phyloP scores from a whole-genome alignment of 768 basidiomycete species.

The Boletus bicolor region DNA sequence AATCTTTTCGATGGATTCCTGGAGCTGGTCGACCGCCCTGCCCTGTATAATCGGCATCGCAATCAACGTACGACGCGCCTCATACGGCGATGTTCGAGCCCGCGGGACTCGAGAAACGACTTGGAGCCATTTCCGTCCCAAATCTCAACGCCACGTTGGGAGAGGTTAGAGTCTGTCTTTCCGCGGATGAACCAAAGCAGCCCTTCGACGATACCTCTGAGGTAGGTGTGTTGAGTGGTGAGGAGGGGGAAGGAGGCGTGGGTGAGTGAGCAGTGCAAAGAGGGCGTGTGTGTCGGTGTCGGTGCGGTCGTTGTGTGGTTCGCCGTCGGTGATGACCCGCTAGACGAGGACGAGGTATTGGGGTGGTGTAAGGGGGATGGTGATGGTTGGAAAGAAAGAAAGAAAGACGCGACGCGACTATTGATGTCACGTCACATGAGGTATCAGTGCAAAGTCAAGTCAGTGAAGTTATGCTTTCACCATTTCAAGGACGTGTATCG shows the following conservation, averaged over 20 bases:
- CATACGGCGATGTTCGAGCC: conserved; percentile 77
- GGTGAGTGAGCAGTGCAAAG: conserved; percentile 91
- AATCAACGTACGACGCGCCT: conserved; percentile 83
- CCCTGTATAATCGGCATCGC: conserved; percentile 72
- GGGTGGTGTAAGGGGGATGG: conserved; percentile 19
- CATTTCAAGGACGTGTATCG: too few relatives aligned
- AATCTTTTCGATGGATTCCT: conserved; percentile 88
- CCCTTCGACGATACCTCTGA: conserved; percentile 89
- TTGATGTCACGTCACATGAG: too few relatives aligned
- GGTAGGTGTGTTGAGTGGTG: conserved; percentile 93
- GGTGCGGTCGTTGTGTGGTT: conserved; percentile 82
- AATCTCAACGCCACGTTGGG: conserved; percentile 84
- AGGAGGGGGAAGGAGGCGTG: conserved; percentile 78
- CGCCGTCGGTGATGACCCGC: conserved; percentile 72
- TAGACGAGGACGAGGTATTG: conserved; percentile 87
- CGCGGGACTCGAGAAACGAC: conserved; percentile 80
- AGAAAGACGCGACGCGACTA: neutral
- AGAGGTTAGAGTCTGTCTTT: conserved; percentile 76
- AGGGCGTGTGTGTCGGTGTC: conserved; percentile 91
- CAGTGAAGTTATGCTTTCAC: too few relatives aligned
- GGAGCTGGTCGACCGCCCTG: conserved; percentile 88
- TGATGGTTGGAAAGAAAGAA: conserved; percentile 8
- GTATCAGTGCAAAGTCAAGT: too few relatives aligned
- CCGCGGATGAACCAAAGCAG: conserved; percentile 93
- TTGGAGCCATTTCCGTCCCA: conserved; percentile 97